These are phyloP conservation scores for Zygotorulaspora mrakii DNA, from an alignment of 1,139 yeast species.

Conservation along the genomic window DNA sequence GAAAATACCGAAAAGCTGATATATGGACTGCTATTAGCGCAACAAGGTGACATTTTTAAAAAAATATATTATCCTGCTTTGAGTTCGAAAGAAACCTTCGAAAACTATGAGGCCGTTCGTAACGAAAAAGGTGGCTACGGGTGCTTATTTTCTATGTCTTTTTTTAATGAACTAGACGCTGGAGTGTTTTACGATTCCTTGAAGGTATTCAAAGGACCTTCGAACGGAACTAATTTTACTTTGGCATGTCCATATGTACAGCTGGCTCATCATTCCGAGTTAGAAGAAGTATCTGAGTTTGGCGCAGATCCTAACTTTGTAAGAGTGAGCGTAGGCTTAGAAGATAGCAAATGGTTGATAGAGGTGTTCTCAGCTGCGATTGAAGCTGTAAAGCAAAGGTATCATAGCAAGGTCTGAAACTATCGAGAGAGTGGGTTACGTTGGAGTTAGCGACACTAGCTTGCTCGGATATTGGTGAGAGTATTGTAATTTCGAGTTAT, in stretches of 20 bases:
- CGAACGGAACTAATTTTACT: constrained; percentile 87
- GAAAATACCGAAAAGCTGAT: constrained; percentile 53
- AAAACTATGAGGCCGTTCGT: constrained; percentile 63
- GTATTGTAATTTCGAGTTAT: too few species aligned
- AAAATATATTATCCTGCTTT: constrained; percentile 62
- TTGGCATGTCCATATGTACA: constrained; percentile 85
- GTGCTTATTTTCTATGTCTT: constrained; percentile 76
- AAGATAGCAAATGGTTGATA: constrained; percentile 50
- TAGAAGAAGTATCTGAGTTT: constrained; percentile 76
- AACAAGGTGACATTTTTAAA: constrained; percentile 43
- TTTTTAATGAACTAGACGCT: constrained; percentile 66
- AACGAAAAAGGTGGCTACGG: constrained; percentile 77
- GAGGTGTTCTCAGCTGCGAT: constrained; percentile 47
- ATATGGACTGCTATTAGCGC: constrained; percentile 33
- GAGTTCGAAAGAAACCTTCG: constrained; percentile 41
- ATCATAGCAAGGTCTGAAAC: too few species aligned
- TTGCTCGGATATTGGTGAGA: too few species aligned
- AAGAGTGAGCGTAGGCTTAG: constrained; percentile 77
- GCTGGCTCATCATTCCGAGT: constrained; percentile 77
- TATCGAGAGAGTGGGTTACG: too few species aligned
- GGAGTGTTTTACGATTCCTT: constrained; percentile 67
- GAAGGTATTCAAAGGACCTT: constrained; percentile 81
- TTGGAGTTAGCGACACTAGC: too few species aligned
- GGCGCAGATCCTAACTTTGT: constrained; percentile 77
- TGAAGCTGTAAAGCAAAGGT: constrained; percentile 27